phyloP scores from a whole-genome alignment of 2,329 filamentous ascomycete species.

The Colletotrichum aenigma region DNA sequence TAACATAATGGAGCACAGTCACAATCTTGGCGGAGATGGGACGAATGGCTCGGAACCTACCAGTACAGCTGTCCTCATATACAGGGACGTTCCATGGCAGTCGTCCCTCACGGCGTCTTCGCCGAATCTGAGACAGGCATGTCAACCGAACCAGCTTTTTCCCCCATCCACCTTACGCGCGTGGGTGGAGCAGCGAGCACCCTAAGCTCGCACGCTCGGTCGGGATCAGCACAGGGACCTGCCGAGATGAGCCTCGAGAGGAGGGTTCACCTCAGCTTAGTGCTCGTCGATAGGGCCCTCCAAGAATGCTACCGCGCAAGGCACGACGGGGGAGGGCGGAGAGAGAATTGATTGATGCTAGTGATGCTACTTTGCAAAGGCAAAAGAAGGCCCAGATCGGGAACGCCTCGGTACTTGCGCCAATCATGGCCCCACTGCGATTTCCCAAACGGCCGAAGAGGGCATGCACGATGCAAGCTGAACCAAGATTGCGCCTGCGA shows the following conservation, averaged over 20 bases:
- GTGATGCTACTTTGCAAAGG: not conserved
- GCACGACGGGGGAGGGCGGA: not conserved
- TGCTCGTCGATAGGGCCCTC: not conserved
- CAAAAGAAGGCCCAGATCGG: not conserved
- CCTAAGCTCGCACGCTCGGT: not conserved
- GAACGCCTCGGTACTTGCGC: not conserved
- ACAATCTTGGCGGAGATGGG: not conserved
- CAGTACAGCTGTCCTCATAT: not conserved
- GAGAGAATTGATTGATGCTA: not conserved
- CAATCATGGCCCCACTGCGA: not conserved
- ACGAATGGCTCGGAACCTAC: not conserved
- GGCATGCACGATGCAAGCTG: not conserved
- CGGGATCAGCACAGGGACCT: not conserved
- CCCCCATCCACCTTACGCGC: not conserved
- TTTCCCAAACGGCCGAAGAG: not conserved
- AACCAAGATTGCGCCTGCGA: not conserved
- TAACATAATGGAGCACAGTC: not conserved
- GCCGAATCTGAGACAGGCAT: conserved; percentile 2
- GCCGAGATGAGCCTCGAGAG: not conserved
- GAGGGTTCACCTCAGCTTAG: not conserved
- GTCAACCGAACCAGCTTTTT: not conserved
- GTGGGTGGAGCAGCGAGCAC: not conserved
- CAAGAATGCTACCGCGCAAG: not conserved
- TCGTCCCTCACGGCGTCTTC: not conserved
- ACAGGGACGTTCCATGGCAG: not conserved